These are phyloP conservation scores for Adansonia grandidieri DNA, from an alignment of 441 rosid genomes.

Conservation along the genomic window DNA sequence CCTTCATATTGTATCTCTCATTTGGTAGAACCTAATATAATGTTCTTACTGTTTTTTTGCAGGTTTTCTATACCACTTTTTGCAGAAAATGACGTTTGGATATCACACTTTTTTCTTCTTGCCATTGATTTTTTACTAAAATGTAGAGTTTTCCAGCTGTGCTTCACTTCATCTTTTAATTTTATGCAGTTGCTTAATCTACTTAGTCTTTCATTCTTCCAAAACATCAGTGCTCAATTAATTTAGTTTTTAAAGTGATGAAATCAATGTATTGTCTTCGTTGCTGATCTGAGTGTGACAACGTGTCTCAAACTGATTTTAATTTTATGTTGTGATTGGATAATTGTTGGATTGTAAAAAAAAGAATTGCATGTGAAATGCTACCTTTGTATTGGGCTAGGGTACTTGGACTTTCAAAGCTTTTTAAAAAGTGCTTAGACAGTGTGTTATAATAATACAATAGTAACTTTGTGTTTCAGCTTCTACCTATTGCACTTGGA, in stretches of 20 bases:
- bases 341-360: too few species aligned
- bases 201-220: conserved; percentile 1
- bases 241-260: background rate
- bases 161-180: background rate
- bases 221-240: background rate
- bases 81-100: conserved; percentile 56
- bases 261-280: background rate
- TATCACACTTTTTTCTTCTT: background rate
- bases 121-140: background rate
- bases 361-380: too few species aligned
- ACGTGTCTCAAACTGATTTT: background rate
- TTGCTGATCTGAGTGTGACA: background rate
- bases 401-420: conserved; percentile 8
- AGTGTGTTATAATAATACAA: conserved; percentile 13
- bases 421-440: background rate
- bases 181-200: background rate
- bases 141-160: background rate
- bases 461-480: background rate
- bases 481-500: background rate
- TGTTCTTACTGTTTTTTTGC: conserved; percentile 28
- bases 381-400: background rate
- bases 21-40: background rate
- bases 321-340: too few species aligned
- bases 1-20: background rate
- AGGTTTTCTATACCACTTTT: conserved; percentile 71